Conservation (phyloP, 306 rosid genomes). For the Trifolium repens region DNA sequence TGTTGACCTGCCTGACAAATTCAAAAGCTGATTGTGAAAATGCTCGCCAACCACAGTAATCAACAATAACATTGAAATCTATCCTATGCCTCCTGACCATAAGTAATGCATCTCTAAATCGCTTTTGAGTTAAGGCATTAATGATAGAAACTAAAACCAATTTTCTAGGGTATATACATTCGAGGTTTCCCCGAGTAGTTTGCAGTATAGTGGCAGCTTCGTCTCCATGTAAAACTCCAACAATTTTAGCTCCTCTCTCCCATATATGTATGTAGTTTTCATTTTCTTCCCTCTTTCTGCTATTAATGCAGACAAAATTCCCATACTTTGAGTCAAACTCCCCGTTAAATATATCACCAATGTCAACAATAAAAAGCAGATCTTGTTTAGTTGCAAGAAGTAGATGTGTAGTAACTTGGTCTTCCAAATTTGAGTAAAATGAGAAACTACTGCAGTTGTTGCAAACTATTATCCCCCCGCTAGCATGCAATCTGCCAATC, state of each 20-base stretch:
- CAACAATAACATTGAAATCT: constrained; percentile 88
- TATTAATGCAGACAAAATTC: constrained; percentile 54
- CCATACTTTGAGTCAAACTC: constrained; percentile 63
- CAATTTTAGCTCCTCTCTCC: constrained; percentile 94
- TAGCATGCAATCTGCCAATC: constrained; percentile 74
- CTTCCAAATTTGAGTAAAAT: constrained; percentile 83
- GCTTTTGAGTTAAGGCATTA: constrained; percentile 77
- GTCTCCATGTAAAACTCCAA: constrained; percentile 88
- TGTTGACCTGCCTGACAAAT: constrained; percentile 84
- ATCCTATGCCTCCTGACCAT: constrained; percentile 97
- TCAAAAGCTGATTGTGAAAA: constrained; percentile 82
- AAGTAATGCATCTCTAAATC: constrained; percentile 83
- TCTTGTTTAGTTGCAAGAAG: constrained; percentile 82
- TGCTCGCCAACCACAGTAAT: constrained; percentile 75
- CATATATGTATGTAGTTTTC: constrained; percentile 71
- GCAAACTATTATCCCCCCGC: constrained; percentile 70
- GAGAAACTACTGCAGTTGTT: constrained; percentile 87
- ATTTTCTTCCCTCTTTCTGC: constrained; percentile 57
- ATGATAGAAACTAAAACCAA: constrained; percentile 80
- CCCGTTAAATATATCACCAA: constrained; percentile 61
- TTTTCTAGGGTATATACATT: constrained; percentile 88
- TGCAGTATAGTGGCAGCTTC: constrained; percentile 82
- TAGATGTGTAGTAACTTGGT: constrained; percentile 76
- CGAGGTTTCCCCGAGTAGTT: constrained; percentile 87
- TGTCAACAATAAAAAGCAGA: constrained; percentile 78